Base-by-base conservation (phyloP, 345 rosid genomes). In the Hibiscus trionum region DNA sequence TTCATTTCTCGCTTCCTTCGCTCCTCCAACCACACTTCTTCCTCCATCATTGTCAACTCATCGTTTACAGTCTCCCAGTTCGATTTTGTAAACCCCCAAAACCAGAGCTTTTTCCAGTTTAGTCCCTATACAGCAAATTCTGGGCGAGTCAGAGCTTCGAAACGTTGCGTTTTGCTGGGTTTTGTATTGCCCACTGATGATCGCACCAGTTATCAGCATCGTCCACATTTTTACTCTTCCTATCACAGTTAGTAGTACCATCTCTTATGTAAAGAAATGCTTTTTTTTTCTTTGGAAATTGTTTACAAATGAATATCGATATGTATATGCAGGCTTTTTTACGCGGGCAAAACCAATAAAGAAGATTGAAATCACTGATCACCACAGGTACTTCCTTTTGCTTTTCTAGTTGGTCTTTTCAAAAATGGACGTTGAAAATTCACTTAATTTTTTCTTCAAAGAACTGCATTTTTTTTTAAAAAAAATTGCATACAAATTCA, bases 331-430 rank as follows among this genome's bases (percentile, higher is more conserved):
- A 93, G 97, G 66, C 69, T 89, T 93, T 70, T 82, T 91, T 72
- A 90, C 95, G 1, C 81, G 90, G 72, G 85, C 96, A 1, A 93
- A 93, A 79, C 93, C 81, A 74, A 76, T 80, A 66, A 80, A 88
- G 90, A 85, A 80, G 77, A 89, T 90, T 72, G 90, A 83, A 80
- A 69, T 82, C 31, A 86, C 60, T 84, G 98, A 93, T 80, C 87
- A 84, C 63, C 98, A 89, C 80, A 93, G 96, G 97, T 90, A 52
- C 29, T 11, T 42, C 4, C 3, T 70, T 12, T 61, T 75, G 55
- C 47, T 4, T 42, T 29, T 14, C 31, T 17, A 11, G 17, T 65
- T 66, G 17, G 33, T 21, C 5, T 19, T 64, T 42, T 21, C 7
- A 9, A 37, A n/a, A 37, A 17, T 63, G 21, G 24, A 6, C n/a